phyloP scores from a whole-genome alignment of 176 grass and related monocot genomes.

The Juncus effusus region DNA sequence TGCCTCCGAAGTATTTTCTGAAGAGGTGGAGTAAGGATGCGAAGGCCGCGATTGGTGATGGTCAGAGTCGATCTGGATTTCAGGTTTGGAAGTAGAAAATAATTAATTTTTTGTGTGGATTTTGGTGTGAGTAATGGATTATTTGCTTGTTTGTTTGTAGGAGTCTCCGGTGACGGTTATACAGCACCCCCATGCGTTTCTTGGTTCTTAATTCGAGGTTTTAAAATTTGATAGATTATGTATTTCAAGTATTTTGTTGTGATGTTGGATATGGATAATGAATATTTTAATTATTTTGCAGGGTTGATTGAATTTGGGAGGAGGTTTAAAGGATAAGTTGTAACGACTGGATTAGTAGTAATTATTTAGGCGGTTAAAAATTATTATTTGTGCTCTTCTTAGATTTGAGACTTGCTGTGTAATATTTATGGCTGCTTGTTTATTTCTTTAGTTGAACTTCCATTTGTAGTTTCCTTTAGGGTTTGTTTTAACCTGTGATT shows the following conservation, averaged over 20 bases:
- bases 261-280: neutral
- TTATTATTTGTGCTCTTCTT: slow-evolving; percentile 17
- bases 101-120: neutral
- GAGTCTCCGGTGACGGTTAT: slow-evolving; percentile 26
- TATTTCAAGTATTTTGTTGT: neutral
- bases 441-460: slow-evolving; percentile 3
- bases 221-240: neutral
- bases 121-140: neutral
- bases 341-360: slow-evolving; percentile 5
- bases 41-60: slow-evolving; percentile 54
- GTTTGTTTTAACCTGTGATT: neutral
- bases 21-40: slow-evolving; percentile 95
- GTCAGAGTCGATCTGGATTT: slow-evolving; percentile 16
- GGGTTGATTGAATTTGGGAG: slow-evolving; percentile 3
- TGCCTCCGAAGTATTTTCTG: slow-evolving; percentile 79
- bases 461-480: slow-evolving; percentile 15
- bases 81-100: slow-evolving; percentile 12
- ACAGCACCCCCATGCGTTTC: slow-evolving; percentile 28
- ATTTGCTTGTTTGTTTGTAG: slow-evolving; percentile 1
- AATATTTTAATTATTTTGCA: slow-evolving; percentile 16
- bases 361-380: slow-evolving; percentile 18
- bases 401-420: slow-evolving; percentile 15
- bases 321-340: slow-evolving; percentile 9
- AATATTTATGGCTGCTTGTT: slow-evolving; percentile 23
- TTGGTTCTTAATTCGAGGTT: slow-evolving; percentile 21